A percentile compares a stretch with the other conserved stretches of the same genome.
Conservation (phyloP, 805 yeast genomes). For the Lachancea mirantina region DNA sequence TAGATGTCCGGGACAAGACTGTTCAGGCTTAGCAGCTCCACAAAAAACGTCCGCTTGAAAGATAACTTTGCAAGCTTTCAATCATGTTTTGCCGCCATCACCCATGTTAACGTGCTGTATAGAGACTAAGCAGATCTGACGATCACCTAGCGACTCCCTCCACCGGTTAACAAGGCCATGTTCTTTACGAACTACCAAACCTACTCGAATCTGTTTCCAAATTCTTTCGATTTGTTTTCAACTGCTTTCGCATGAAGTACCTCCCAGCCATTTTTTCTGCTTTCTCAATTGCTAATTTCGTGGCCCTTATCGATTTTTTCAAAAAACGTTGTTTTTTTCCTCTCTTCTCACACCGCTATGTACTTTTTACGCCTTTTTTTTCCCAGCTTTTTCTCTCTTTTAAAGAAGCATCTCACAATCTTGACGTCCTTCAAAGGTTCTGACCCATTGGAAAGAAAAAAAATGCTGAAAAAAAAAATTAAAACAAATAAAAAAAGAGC, state of each 20-base stretch:
- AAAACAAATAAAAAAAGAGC: no score
- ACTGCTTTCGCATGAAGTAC: slow-evolving; percentile 28
- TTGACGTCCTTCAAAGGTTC: background rate
- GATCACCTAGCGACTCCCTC: slow-evolving; percentile 30
- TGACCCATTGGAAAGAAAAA: no score
- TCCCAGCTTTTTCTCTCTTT: background rate
- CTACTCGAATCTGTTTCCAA: slow-evolving; percentile 25
- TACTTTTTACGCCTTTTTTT: slow-evolving; percentile 1
- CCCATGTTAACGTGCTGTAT: slow-evolving; percentile 29
- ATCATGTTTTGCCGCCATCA: slow-evolving; percentile 9
- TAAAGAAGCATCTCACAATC: background rate
- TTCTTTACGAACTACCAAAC: slow-evolving; percentile 20
- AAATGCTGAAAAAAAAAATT: slow-evolving; percentile 2
- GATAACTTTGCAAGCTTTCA: slow-evolving; percentile 3
- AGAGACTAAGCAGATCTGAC: slow-evolving; percentile 27
- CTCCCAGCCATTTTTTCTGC: slow-evolving; percentile 9
- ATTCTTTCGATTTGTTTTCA: slow-evolving; percentile 26
- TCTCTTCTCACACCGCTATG: background rate
- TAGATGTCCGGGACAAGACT: slow-evolving; percentile 29
- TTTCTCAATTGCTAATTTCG: background rate
- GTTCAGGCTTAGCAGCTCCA: slow-evolving; percentile 24
- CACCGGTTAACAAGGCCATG: slow-evolving; percentile 31
- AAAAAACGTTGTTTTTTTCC: slow-evolving; percentile 3
- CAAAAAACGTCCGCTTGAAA: slow-evolving; percentile 1
- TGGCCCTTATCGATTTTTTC: slow-evolving; percentile 1